A percentile compares a stretch with the other conserved stretches of the same genome.
phyloP scores from a whole-genome alignment of 1,284 basidiomycete genomes.

The Ceratobasidium sp. region DNA sequence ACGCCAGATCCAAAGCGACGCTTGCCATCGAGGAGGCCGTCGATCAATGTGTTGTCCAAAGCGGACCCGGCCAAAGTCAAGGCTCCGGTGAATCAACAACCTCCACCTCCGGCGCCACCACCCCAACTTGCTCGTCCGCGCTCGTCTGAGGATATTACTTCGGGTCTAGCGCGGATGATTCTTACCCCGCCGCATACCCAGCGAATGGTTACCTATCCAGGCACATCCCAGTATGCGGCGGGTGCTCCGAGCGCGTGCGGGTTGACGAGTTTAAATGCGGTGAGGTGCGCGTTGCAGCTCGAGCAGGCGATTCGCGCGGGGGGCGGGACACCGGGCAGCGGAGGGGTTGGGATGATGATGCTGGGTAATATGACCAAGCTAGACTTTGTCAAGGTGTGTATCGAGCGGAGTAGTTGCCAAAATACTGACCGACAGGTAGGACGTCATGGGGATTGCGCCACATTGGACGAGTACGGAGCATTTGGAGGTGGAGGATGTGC shows the following conservation, averaged over 20 bases:
- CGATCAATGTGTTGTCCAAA: not conserved
- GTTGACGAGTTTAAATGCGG: slow-evolving; percentile 73
- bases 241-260: slow-evolving; percentile 69
- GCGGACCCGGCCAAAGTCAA: not conserved
- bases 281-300: slow-evolving; percentile 63
- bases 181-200: slow-evolving; percentile 42
- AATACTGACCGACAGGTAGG: slow-evolving; percentile 56
- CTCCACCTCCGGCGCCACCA: not conserved
- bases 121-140: not conserved
- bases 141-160: slow-evolving; percentile 20
- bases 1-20: slow-evolving; percentile 20
- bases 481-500: slow-evolving; percentile 67
- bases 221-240: slow-evolving; percentile 64
- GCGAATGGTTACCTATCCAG: slow-evolving; percentile 55
- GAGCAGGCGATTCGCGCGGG: slow-evolving; percentile 51
- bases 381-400: slow-evolving; percentile 53
- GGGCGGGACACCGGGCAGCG: slow-evolving; percentile 50
- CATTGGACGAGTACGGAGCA: slow-evolving; percentile 67
- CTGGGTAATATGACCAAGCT: slow-evolving; percentile 53
- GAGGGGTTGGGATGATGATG: slow-evolving; percentile 56
- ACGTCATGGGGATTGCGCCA: slow-evolving; percentile 67
- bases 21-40: not conserved
- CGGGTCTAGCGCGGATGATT: slow-evolving; percentile 35
- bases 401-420: not conserved
- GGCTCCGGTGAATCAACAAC: not conserved